Evolutionary conservation across 805 yeast genomes (phyloP), one percentile per base, ranked within the genome.

Genomic region (Hanseniaspora lachancei): DNA sequence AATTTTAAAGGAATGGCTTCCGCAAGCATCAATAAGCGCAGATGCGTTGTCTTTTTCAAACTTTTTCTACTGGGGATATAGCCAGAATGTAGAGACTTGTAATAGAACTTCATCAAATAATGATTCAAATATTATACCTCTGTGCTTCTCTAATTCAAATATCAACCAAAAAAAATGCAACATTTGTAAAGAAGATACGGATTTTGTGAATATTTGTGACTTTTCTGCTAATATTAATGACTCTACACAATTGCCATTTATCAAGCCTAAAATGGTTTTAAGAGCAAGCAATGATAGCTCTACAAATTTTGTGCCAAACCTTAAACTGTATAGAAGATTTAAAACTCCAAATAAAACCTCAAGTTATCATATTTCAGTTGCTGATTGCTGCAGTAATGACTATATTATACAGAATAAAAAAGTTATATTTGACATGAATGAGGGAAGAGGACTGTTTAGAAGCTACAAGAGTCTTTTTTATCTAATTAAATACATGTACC

Each of bases 31-130:
- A 3, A 16, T 24, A 2, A 21, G 18, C 1, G 23, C 35, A 10
- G 32, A 16, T 18, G 23, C 42, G 12, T 10, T 53, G 10, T 46
- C 56, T 13, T 46, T 53, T 9, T 46, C 56, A 2, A 53, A 53
- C 29, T 53, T 53, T 39, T 29, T 53, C 16, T 24, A 46, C 12
- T 53, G 56, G 56, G 56, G 56, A 2, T 46, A 38, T 21, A 46
- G 47, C 21, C 43, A 53, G 16, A 23, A 44, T 24, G 12, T 2
- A 5, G 23, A 23, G 8, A 5, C 7, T 7, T 38, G n/a, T 27
- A 2, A 7, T 7, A 41, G 13, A 41, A 9, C 21, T 13, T 13
- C 29, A 15, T 12, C 44, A 23, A 10, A 15, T 15, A 21, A 21
- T 4, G 16, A 12, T 5, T 12, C 23, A 13, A 23, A 23, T 5